These are phyloP conservation scores for Rhizopogon roseolus DNA, from an alignment of 768 basidiomycete genomes.

Conservation along the genomic window DNA sequence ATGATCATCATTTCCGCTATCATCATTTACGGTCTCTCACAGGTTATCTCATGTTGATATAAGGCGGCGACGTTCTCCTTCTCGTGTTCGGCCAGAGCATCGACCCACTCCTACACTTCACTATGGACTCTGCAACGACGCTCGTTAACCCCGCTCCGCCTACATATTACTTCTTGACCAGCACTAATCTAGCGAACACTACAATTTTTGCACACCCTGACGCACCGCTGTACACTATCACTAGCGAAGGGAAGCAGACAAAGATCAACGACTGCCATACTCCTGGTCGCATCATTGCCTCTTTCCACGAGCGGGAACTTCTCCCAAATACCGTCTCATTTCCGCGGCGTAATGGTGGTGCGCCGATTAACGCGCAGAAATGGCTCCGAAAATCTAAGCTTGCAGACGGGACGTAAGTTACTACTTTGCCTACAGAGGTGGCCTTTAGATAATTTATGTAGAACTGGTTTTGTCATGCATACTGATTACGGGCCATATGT, in stretches of 20 bases:
- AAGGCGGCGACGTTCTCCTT: neutral
- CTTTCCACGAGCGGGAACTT: conserved; percentile 22
- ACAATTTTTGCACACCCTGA: conserved; percentile 14
- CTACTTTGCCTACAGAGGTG: neutral
- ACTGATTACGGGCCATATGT: conserved; percentile 20
- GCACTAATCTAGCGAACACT: conserved; percentile 11
- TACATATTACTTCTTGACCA: conserved; percentile 23
- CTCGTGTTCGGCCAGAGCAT: neutral
- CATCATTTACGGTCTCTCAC: neutral
- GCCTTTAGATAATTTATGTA: neutral
- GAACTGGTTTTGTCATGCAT: conserved; percentile 14
- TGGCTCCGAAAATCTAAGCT: conserved; percentile 23
- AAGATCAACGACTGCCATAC: conserved; percentile 10
- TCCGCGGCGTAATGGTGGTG: conserved; percentile 7
- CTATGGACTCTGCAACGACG: conserved; percentile 24
- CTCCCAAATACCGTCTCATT: conserved; percentile 24
- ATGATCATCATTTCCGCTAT: neutral
- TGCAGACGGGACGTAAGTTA: conserved; percentile 18
- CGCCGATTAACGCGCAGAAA: conserved; percentile 15
- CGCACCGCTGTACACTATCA: conserved; percentile 21
- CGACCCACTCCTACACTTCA: neutral
- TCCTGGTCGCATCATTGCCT: conserved; percentile 12
- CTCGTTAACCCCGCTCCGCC: conserved; percentile 22
- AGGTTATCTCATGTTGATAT: neutral
- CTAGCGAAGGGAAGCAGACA: conserved; percentile 13